phyloP scores from a whole-genome alignment of 768 basidiomycete genomes.

The Suillus brevipes region DNA sequence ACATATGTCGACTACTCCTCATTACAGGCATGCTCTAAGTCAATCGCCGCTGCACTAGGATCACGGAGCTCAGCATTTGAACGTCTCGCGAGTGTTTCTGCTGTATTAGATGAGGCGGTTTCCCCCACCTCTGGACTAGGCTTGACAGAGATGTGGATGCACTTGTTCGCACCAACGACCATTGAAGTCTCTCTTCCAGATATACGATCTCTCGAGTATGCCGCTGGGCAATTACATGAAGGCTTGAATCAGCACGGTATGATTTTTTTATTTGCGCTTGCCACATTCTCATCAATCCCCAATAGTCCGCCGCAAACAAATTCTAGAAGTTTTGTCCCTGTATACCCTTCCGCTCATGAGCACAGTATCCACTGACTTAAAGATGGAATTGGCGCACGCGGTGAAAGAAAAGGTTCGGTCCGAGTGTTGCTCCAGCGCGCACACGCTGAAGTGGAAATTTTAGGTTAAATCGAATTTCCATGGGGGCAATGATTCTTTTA shows the following conservation, averaged over 20 bases:
- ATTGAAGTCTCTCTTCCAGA: slow-evolving; percentile 20
- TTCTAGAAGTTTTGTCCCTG: slow-evolving; percentile 25
- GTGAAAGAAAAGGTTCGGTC: slow-evolving; percentile 3
- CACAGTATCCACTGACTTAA: background rate
- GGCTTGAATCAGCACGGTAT: slow-evolving; percentile 1
- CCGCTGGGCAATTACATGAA: background rate
- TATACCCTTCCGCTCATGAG: slow-evolving; percentile 12
- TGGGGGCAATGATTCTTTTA: background rate
- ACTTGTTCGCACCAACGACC: slow-evolving; percentile 31
- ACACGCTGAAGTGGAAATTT: background rate
- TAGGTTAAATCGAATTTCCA: background rate
- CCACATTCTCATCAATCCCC: background rate
- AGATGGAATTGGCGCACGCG: background rate
- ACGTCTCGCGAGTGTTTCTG: slow-evolving; percentile 32
- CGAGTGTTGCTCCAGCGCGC: background rate
- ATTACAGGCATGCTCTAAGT: slow-evolving; percentile 55
- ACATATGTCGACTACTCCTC: slow-evolving; percentile 64
- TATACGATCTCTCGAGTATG: slow-evolving; percentile 18
- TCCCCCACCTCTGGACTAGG: slow-evolving; percentile 72
- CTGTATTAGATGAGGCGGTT: slow-evolving; percentile 47
- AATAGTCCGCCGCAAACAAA: slow-evolving; percentile 18
- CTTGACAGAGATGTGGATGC: slow-evolving; percentile 70
- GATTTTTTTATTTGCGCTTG: background rate
- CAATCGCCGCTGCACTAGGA: slow-evolving; percentile 48
- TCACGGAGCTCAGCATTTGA: slow-evolving; percentile 35